phyloP scores from a whole-genome alignment of 1,284 basidiomycete genomes.

The Rhodotorula sp. region DNA sequence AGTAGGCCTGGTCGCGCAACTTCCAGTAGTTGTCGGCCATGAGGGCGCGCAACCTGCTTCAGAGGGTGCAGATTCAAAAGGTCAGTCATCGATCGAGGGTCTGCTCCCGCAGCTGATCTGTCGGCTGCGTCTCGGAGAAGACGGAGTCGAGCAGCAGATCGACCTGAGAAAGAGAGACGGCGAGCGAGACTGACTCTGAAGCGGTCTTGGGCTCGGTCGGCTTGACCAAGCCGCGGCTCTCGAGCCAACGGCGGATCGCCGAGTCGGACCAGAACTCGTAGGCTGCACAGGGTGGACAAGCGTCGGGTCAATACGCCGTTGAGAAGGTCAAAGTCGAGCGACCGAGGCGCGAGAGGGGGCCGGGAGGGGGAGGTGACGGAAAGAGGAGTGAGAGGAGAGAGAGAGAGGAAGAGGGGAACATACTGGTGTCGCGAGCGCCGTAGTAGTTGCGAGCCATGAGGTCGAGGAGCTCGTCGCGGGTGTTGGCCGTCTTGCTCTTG shows the following conservation, averaged over 20 bases:
- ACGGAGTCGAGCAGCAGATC: background rate
- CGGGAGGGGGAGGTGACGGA: too few species aligned
- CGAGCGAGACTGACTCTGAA: slow-evolving; percentile 26
- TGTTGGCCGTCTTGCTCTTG: slow-evolving; percentile 60
- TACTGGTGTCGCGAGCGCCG: slow-evolving; percentile 56
- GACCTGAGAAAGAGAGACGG: background rate
- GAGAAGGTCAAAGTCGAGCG: background rate
- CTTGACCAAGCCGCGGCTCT: slow-evolving; percentile 42
- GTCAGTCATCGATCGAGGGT: background rate
- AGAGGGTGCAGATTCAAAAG: background rate
- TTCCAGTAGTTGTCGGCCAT: slow-evolving; percentile 42
- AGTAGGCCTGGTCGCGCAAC: slow-evolving; percentile 42
- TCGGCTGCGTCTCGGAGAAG: too few species aligned
- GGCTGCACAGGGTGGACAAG: background rate
- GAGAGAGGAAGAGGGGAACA: slow-evolving; percentile 54
- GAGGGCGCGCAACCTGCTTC: slow-evolving; percentile 31
- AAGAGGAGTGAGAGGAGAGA: too few species aligned
- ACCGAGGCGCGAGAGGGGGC: too few species aligned
- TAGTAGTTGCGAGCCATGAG: slow-evolving; percentile 81
- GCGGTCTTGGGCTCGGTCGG: slow-evolving; percentile 33
- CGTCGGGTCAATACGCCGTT: background rate
- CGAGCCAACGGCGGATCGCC: slow-evolving; percentile 41
- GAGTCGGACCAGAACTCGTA: slow-evolving; percentile 41
- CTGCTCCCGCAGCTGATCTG: too few species aligned
- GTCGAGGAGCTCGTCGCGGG: slow-evolving; percentile 65